Evolutionary conservation across 306 rosid genomes (phyloP), one percentile per base, ranked within the genome.

Genomic region (Coriaria nepalensis): DNA sequence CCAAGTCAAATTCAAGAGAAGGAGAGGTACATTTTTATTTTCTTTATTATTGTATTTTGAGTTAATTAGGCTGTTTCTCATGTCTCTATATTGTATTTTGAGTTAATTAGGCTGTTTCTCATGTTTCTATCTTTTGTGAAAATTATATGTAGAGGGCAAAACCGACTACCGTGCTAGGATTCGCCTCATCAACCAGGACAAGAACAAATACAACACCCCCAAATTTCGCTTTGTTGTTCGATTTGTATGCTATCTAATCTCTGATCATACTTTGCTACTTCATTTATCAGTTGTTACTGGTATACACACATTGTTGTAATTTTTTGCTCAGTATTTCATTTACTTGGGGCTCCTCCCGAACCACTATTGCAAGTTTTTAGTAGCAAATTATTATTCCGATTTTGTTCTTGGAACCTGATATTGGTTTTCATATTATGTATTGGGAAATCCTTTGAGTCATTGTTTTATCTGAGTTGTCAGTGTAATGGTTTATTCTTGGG

Each of bases 111-210:
- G 5, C 2, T 5, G 12, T 8, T 12, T 45, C 14, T 48, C 4
- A 49, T 9, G 7, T 5, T 7, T 5, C 1, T 49, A 37, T 34
- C n/a, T 6, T 14, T 11, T 12, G 5, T 4, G 10, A 37, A 40
- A 39, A 13, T 29, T 32, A 6, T 65, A 29, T 10, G 0, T 81
- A 88, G 96, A 73, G 67, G 96, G 96, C 0, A 88, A 88, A 73
- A 88, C 96, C 0, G 96, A 88, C 49, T 88, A 88, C 43, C 69
- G 96, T 0, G 96, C 96, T 9, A 71, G 96, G 64, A 74, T 83
- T 60, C 74, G 96, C 43, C 55, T 88, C 55, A 83, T 88, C 29
- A 88, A 88, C 11, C 96, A 88, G 35, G 96, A 88, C 43, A 88
- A 87, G 57, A 87, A 88, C 59, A 88, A 87, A 46, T 87, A 80